phyloP scores from a whole-genome alignment of 2,329 filamentous ascomycete genomes.

The Monilinia fructicola region DNA sequence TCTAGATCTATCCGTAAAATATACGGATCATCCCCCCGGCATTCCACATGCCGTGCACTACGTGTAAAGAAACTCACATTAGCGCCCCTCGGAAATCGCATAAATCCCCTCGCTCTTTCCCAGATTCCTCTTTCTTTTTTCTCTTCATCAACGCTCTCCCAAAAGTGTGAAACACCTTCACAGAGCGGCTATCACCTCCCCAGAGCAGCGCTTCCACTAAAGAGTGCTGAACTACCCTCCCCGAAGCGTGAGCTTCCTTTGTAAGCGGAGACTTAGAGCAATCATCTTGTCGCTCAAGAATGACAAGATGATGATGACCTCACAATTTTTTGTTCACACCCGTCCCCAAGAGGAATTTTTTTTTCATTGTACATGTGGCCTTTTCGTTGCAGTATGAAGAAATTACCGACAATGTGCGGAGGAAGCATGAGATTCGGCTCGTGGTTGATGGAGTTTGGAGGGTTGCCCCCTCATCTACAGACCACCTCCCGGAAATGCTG shows the following conservation, averaged over 20 bases:
- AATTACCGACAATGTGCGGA: no score
- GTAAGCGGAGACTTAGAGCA: not conserved
- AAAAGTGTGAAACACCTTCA: not conserved
- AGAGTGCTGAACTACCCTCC: not conserved
- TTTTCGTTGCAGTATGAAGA: not conserved
- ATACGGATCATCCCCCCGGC: no score
- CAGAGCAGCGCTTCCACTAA: not conserved
- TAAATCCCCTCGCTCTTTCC: not conserved
- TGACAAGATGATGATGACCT: not conserved
- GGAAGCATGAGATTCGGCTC: not conserved
- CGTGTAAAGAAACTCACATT: not conserved
- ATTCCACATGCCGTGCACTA: not conserved
- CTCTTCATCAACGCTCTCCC: not conserved
- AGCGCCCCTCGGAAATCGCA: not conserved
- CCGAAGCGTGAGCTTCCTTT: not conserved
- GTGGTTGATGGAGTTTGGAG: not conserved
- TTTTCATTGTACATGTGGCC: not conserved
- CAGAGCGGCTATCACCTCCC: not conserved
- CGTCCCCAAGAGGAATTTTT: not conserved
- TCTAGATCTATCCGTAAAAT: no score
- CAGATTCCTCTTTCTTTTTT: not conserved
- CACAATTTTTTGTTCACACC: not conserved
- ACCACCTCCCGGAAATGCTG: not conserved
- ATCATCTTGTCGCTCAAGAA: conserved; percentile 3
- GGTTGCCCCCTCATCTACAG: not conserved